These are phyloP conservation scores for Lathyrus oleraceus DNA, from an alignment of 306 rosid species.

Conservation along the genomic window DNA sequence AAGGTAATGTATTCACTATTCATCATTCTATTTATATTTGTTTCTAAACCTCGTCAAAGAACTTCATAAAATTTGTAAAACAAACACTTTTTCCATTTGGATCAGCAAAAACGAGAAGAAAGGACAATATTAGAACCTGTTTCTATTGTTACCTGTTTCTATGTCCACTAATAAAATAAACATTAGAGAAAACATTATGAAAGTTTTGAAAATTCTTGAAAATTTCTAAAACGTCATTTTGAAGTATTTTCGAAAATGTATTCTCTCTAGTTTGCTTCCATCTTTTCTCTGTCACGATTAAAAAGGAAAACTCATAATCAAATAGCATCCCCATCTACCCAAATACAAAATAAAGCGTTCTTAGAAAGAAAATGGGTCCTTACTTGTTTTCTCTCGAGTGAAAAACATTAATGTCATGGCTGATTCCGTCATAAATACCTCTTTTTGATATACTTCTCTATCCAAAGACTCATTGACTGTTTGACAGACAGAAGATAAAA, in stretches of 20 bases:
- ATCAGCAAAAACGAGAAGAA: slow-evolving; percentile 6
- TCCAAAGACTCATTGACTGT: neutral
- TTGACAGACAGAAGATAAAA: neutral
- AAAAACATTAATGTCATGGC: neutral
- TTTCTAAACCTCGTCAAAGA: neutral
- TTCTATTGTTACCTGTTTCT: neutral
- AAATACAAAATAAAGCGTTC: neutral
- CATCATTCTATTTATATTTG: neutral
- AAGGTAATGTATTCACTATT: slow-evolving; percentile 44
- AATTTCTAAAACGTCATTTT: neutral
- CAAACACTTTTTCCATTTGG: neutral
- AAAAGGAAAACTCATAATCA: neutral
- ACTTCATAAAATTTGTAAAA: neutral
- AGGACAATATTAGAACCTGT: neutral
- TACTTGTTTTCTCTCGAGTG: slow-evolving; percentile 14
- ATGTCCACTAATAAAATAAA: no score
- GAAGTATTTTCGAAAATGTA: neutral
- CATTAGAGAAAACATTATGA: neutral
- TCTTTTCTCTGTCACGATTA: neutral
- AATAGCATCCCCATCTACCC: neutral
- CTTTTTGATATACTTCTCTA: neutral
- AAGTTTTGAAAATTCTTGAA: neutral
- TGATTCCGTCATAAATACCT: neutral
- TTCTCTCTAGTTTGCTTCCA: neutral
- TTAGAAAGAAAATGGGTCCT: neutral